Evolutionary conservation across 2,329 filamentous ascomycete species (phyloP).

Genomic region (Ophiostoma quercus): DNA sequence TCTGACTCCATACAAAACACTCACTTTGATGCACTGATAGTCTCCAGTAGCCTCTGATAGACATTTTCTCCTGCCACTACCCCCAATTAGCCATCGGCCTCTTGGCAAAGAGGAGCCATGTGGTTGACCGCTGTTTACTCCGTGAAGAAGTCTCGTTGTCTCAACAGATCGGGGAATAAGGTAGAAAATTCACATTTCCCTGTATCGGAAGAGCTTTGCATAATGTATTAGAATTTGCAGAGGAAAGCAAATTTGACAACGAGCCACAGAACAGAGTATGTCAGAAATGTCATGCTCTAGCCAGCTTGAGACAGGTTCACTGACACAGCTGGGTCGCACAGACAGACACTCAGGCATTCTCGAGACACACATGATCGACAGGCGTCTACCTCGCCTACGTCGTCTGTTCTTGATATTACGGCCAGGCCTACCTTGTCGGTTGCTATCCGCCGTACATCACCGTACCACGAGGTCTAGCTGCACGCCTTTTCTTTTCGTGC

Average conservation of each 20-base stretch:
- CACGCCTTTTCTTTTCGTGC: neutral
- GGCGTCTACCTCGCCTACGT: neutral
- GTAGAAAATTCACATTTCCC: neutral
- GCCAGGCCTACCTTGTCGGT: neutral
- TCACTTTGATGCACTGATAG: neutral
- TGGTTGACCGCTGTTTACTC: slow-evolving; percentile 5
- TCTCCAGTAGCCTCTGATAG: neutral
- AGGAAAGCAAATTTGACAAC: neutral
- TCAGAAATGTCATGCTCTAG: neutral
- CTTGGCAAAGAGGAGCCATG: slow-evolving; percentile 6
- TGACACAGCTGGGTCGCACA: neutral
- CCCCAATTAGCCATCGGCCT: neutral
- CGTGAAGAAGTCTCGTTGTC: neutral
- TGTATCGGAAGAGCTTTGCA: neutral
- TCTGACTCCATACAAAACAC: neutral
- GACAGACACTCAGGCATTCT: neutral
- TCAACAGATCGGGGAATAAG: neutral
- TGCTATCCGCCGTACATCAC: neutral
- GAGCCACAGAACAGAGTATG: neutral
- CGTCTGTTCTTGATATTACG: neutral
- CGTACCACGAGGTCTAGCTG: neutral
- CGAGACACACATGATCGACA: slow-evolving; percentile 5
- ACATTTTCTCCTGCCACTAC: slow-evolving; percentile 8
- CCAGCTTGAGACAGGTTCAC: neutral
- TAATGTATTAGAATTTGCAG: neutral